Base-by-base conservation (phyloP, 2,329 filamentous ascomycete species). In the Fusarium scirpi region DNA sequence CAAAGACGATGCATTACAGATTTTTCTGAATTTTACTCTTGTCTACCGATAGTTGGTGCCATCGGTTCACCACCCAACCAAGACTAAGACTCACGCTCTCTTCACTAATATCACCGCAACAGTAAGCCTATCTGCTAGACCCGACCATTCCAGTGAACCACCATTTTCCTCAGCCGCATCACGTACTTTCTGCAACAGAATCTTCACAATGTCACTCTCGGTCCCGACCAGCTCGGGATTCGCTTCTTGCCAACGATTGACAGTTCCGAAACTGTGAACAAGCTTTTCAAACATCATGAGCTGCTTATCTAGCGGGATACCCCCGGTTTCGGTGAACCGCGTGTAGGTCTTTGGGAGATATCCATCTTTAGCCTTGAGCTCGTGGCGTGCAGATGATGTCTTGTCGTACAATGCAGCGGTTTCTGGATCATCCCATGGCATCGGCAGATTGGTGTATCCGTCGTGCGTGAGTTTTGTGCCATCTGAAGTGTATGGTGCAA, bases 391-490 rank as follows among this genome's bases (percentile, higher is more conserved):
- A 22, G 44, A 62, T 1, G 9, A 22, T 7, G 16, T 1, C 4
- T 25, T 27, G 1, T 67, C 25, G 5, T 67, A 67, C 0, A 67
- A 3, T 1, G 7, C 1, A 4, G 56, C 15, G 8, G 40, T 62
- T 1, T 12, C 5, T 0, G 32, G 44, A n/a, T 67, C 12, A 22
- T 57, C 32, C 64, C 62, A 67, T 0, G 62, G 64, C 64, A 67
- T 62, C 0, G 53, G 18, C 3, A 67, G 27, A 4, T 67, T n/a
- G 1, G 18, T 20, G 27, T 67, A 67, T 3, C 64, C 64, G 7
- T 29, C 43, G 4, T 51, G 44, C 1, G 45, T 49, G 0, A 67
- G 40, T 0, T 43, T 49, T 8, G 22, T 56, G 2, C 62, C 27
- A 0, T 9, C 8, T 0, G 9, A 1, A 0, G 20, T 18, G 9